Evolutionary conservation across 1,139 yeast genomes (phyloP).

Genomic region (Meyerozyma sp.): DNA sequence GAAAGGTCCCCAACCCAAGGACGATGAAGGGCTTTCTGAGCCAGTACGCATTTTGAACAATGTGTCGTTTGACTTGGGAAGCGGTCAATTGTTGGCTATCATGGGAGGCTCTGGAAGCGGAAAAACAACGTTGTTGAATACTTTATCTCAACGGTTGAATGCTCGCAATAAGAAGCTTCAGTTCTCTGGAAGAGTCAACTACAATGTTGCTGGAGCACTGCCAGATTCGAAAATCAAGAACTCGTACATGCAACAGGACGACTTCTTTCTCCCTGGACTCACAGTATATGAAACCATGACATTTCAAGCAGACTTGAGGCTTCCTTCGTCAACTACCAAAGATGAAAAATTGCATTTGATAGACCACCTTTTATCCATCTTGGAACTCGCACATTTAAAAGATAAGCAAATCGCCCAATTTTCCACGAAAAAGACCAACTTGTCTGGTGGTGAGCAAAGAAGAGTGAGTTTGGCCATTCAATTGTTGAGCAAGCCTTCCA

Average conservation of each 20-base stretch:
- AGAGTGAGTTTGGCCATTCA: constrained; percentile 77
- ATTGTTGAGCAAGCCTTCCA: constrained; percentile 67
- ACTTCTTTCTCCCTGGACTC: constrained; percentile 62
- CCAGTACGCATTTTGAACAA: constrained; percentile 26
- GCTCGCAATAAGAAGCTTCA: constrained; percentile 23
- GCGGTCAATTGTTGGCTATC: constrained; percentile 58
- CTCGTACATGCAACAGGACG: constrained; percentile 78
- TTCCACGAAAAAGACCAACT: constrained; percentile 35
- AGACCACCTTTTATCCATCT: constrained; percentile 50
- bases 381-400: constrained; percentile 59
- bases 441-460: constrained; percentile 85
- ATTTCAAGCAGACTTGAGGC: constrained; percentile 66
- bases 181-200: constrained; percentile 26
- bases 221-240: constrained; percentile 27
- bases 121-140: constrained; percentile 74
- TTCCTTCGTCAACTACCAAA: constrained; percentile 37
- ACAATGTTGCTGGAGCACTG: constrained; percentile 3
- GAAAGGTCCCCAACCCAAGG: background rate
- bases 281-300: constrained; percentile 66
- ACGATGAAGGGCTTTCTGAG: constrained; percentile 3
- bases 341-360: constrained; percentile 46
- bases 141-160: constrained; percentile 58
- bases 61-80: constrained; percentile 50
- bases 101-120: constrained; percentile 89
- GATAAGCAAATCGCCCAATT: constrained; percentile 53